These are phyloP conservation scores for Eucalyptus globulus DNA, from an alignment of 345 rosid genomes.

Conservation along the genomic window DNA sequence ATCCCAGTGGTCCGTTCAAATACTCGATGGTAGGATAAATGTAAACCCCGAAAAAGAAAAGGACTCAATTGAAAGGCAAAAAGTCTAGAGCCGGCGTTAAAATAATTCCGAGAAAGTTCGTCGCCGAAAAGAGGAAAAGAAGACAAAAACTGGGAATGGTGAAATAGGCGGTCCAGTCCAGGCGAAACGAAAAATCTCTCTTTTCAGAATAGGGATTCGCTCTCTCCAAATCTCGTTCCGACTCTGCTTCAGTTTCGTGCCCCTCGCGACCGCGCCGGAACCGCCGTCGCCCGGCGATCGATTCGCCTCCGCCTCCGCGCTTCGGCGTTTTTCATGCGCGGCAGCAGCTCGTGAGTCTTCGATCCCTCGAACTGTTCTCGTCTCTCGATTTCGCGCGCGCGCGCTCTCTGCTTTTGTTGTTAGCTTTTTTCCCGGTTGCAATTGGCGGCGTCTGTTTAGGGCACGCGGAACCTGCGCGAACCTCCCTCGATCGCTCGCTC, in stretches of 20 bases:
- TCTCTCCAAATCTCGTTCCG: background rate
- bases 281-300: background rate
- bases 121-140: background rate
- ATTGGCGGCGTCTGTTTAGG: background rate
- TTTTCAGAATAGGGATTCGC: background rate
- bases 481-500: background rate
- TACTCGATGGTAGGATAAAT: background rate
- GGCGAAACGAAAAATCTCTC: background rate
- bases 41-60: background rate
- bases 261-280: background rate
- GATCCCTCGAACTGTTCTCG: background rate
- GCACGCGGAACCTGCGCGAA: background rate
- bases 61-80: background rate
- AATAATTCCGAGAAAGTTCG: background rate
- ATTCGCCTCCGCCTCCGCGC: background rate
- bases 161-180: background rate
- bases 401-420: background rate
- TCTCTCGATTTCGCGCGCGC: background rate
- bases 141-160: background rate
- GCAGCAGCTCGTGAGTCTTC: background rate
- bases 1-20: background rate
- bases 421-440: background rate
- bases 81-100: background rate
- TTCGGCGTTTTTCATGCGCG: background rate
- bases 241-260: background rate